Evolutionary conservation across 345 rosid genomes (phyloP).

Genomic region (Euclidium syriacum): DNA sequence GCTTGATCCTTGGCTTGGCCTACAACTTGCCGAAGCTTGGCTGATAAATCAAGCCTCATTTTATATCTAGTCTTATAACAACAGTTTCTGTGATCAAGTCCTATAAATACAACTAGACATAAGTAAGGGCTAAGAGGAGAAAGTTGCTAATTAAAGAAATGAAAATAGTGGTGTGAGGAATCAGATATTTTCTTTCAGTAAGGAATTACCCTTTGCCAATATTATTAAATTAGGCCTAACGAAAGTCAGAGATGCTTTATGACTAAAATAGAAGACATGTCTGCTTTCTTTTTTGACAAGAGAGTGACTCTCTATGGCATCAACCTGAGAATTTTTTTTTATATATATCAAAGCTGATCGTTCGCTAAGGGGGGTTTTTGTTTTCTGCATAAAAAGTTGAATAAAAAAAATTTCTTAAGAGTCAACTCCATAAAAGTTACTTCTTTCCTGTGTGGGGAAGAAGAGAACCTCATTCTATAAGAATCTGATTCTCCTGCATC

Average conservation of each 20-base stretch:
- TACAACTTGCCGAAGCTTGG: conserved; percentile 51
- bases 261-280: conserved; percentile 27
- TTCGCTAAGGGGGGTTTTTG: conserved; percentile 8
- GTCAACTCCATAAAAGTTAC: conserved; percentile 43
- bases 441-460: conserved; percentile 38
- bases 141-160: conserved; percentile 34
- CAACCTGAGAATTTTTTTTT: neutral
- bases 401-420: conserved; percentile 32
- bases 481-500: conserved; percentile 58
- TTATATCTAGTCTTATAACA: neutral
- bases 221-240: conserved; percentile 11
- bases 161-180: conserved; percentile 30
- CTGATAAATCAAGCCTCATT: conserved; percentile 53
- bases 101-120: conserved; percentile 14
- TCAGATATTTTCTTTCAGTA: conserved; percentile 26
- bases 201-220: conserved; percentile 26
- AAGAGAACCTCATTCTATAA: conserved; percentile 54
- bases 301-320: conserved; percentile 22
- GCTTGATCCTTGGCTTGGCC: conserved; percentile 76
- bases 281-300: conserved; percentile 15
- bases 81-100: conserved; percentile 9
- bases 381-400: conserved; percentile 44
- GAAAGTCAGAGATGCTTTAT: conserved; percentile 32
- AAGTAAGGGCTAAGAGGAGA: conserved; percentile 19
- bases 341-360: conserved; percentile 14